Evolutionary conservation across 1,284 basidiomycete genomes (phyloP), one percentile per base, ranked within the genome.

Genomic region (Cutaneotrichosporon dermatis): DNA sequence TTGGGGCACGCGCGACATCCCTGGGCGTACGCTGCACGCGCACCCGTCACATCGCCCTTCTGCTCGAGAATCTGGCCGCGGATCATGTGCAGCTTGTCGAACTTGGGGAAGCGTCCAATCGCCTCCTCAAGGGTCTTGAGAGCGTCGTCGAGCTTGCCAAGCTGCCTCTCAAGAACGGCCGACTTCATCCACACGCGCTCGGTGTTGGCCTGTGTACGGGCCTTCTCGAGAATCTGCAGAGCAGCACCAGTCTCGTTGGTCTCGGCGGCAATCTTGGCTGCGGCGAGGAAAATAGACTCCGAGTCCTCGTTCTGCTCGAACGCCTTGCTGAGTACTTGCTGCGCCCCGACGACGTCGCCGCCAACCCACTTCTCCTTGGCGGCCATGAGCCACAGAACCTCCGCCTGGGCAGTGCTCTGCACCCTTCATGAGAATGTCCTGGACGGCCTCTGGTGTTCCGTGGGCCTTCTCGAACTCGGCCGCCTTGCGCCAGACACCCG

Each of bases 101-200:
- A 93, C 60, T 84, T 83, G 1, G 92, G 88, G 82, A 91, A 97
- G 71, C 88, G 91, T 55, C 76, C 76, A 40, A 95, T 81, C 0
- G 89, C 93, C 13, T 84, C 80, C n/a, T 85, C 81, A 11, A 92
- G 82, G 0, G 88, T 88, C 63, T 84, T 80, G 6, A 97, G 82
- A 0, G 93, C 92, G 4, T 82, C 82, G n/a, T 85, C 82, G 5
- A 84, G 79, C 61, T 87, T 83, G 1, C 88, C 88, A 73, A 94
- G 88, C 71, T 95, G 89, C 4, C 94, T 84, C 73, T 97, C 93
- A 66, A 99, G 92, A 0, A 92, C 89, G 1, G 90, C 93, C 5
- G 90, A 92, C 77, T 99, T 99, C 89, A 98, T 91, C 95, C 95
- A 99, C 57, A 94, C 93, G 75, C 92, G 80, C 68, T 93, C 88